These are phyloP conservation scores for Pneumocystis jirovecii DNA, from an alignment of 1,139 yeast genomes.

Conservation along the genomic window DNA sequence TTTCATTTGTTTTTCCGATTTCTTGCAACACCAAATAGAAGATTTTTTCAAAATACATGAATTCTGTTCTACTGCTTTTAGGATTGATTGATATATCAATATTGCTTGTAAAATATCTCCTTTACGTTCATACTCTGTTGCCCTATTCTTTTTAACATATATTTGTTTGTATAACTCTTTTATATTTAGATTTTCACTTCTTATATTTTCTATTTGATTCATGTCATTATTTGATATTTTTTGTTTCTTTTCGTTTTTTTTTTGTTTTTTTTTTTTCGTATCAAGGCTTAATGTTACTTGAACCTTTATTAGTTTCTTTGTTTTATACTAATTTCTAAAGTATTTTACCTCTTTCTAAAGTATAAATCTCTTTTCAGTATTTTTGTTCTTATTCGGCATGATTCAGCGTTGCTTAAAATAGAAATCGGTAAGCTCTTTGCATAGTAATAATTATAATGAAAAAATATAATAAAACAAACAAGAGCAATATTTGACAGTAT, in stretches of 20 bases:
- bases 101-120: background rate
- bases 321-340: background rate
- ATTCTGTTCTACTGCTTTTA: background rate
- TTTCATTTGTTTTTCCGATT: background rate
- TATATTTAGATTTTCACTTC: background rate
- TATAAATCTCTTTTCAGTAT: background rate
- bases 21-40: background rate
- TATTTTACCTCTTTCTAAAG: background rate
- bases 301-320: background rate
- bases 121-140: background rate
- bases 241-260: background rate
- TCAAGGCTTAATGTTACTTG: background rate
- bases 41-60: background rate
- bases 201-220: background rate
- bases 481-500: background rate
- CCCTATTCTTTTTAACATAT: background rate
- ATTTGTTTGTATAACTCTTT: background rate
- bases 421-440: background rate
- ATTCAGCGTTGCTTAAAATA: background rate
- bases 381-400: background rate
- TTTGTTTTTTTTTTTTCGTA: too few species aligned
- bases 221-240: background rate
- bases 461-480: background rate
- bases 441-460: background rate
- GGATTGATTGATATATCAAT: background rate